phyloP scores from a whole-genome alignment of 305 asterid species.

The Fraxinus sp. region DNA sequence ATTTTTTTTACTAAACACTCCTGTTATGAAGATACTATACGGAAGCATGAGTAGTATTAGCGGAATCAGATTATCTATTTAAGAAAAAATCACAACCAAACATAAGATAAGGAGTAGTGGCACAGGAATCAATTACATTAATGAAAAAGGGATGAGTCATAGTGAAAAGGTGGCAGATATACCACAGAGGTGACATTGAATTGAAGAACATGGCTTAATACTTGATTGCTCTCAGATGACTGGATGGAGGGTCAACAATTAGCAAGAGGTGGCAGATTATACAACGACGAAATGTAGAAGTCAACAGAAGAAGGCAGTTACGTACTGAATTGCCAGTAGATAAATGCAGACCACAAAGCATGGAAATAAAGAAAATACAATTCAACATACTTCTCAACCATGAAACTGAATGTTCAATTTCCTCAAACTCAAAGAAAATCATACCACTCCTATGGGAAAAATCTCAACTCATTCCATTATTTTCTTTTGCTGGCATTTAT shows the following conservation, averaged over 20 bases:
- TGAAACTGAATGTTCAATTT: neutral
- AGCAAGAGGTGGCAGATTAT: neutral
- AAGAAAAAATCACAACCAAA: neutral
- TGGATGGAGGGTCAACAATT: neutral
- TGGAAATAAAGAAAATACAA: neutral
- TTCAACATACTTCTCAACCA: neutral
- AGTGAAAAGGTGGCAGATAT: neutral
- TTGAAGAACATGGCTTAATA: neutral
- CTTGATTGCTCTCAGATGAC: neutral
- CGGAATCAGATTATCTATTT: neutral
- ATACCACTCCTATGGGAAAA: neutral
- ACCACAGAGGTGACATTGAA: neutral
- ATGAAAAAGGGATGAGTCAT: neutral
- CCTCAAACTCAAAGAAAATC: neutral
- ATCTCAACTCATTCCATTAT: neutral
- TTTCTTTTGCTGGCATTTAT: neutral
- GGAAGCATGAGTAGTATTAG: neutral
- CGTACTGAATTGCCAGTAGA: neutral
- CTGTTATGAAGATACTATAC: neutral
- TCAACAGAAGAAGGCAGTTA: neutral
- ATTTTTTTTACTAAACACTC: neutral
- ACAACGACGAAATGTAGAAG: neutral
- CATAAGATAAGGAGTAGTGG: neutral
- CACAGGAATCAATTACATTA: neutral
- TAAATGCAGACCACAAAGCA: neutral